Base-by-base conservation (phyloP, 2,329 filamentous ascomycete genomes). In the Epichloe festucae region DNA sequence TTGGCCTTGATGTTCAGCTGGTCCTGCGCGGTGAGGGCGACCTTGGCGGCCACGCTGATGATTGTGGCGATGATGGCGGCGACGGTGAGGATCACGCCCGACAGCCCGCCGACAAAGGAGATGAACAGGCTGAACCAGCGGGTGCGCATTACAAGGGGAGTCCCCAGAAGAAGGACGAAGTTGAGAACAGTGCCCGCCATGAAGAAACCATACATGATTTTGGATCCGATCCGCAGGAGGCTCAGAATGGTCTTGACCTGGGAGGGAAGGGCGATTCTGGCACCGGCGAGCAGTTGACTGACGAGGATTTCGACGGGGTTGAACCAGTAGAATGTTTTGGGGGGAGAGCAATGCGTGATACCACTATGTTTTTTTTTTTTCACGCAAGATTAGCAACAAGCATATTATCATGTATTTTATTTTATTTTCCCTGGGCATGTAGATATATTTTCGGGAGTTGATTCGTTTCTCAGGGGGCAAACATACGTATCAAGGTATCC, bases 201-300 rank as follows among this genome's bases (percentile, higher is more conserved):
- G 75, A 94, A 95, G 67, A 91, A 84, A 55, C 79, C 86, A 63
- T 94, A 95, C 89, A 96, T 95, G 76, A 86, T 79, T 62, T 87
- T 78, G 8, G 85, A 91, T 46, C 83, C 85, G 53, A 84, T 75
- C 51, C 78, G 77, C 58, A 95, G 83, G 53, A 95, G 77, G 53
- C 76, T 73, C 48, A 96, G 79, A 58, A 90, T 84, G 55, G 82
- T 75, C 63, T 79, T 77, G 59, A 95, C 80, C 55, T 89, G 71
- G 34, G 78, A 74, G 11, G 91, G 90, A 23, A 95, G 75, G 11
- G 85, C 85, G 65, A 96, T 89, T 38, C 82, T 86, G 21, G 89
- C 89, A 43, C 89, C 89, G 11, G 87, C 70, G 10, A 97, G 76
- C 31, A 97, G 75, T 69, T 95, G 85, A 59, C 79, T 79, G 56